phyloP scores from a whole-genome alignment of 495 filamentous ascomycete species.

The Parathielavia hyrcaniae region DNA sequence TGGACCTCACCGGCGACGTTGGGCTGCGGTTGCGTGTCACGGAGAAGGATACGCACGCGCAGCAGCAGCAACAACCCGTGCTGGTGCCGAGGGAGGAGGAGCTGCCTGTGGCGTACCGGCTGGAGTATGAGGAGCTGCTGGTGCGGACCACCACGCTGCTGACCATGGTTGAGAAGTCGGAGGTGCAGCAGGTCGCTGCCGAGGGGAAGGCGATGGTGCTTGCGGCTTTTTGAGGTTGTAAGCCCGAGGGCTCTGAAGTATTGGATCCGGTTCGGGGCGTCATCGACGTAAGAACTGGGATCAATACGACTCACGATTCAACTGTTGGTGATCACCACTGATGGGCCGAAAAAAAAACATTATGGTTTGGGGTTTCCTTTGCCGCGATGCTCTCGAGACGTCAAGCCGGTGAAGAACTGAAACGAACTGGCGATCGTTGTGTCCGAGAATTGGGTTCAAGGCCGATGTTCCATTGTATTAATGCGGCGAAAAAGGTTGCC shows the following conservation, averaged over 20 bases:
- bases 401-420: not conserved
- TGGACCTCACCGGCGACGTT: slow-evolving; percentile 47
- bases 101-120: slow-evolving; percentile 50
- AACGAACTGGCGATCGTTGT: not conserved
- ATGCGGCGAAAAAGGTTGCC: slow-evolving; percentile 17
- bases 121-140: slow-evolving; percentile 58
- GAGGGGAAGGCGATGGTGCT: slow-evolving; percentile 57
- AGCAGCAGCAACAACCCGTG: slow-evolving; percentile 36
- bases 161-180: slow-evolving; percentile 51
- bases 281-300: too few species aligned
- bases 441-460: not conserved
- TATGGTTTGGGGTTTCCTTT: slow-evolving; percentile 16
- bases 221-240: slow-evolving; percentile 39
- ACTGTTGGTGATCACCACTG: not conserved
- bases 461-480: not conserved
- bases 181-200: slow-evolving; percentile 43
- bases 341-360: not conserved
- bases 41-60: slow-evolving; percentile 27
- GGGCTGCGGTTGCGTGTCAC: slow-evolving; percentile 53
- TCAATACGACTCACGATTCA: not conserved
- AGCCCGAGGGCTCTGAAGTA: not conserved
- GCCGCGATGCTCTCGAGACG: not conserved
- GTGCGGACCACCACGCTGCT: slow-evolving; percentile 55
- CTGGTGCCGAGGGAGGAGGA: slow-evolving; percentile 52
- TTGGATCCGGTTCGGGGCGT: too few species aligned